Evolutionary conservation across 352 stramenopile genomes (phyloP), one percentile per base, ranked within the genome.

Genomic region (Pythium chondricola): DNA sequence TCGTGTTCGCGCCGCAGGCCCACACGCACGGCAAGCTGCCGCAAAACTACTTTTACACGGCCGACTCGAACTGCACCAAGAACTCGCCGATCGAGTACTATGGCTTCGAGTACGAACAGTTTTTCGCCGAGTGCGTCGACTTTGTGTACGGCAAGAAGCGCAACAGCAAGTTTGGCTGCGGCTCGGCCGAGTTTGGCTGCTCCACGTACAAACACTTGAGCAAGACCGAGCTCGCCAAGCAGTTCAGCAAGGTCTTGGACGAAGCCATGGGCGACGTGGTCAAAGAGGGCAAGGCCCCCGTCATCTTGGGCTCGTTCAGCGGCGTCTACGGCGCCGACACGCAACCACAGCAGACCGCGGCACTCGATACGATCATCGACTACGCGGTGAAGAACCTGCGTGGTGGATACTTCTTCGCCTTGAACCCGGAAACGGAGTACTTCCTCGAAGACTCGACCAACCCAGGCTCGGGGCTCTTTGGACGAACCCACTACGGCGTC

Each of bases 1-100:
- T 88, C 29, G 72, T 85, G 29, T 79, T 83, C 35, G 77, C 72
- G 18, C 77, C 76, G 16, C 71, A 88, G 31, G 73, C 71, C 9
- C 71, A 88, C 43, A 50, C 77, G 0, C 77, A 83, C 24, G 71
- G 61, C 17, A 67, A 74, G 4, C 56, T 67, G 33, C 77, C 77
- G 40, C 65, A 71, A 36, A 77, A 79, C 58, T 86, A 88, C 56
- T 72, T 83, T 31, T 86, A 61, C 61, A 56, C 61, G 6, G 26
- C 59, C 4, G 52, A 65, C 21, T 65, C 44, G 43, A 82, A 81
- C 53, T 82, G 73, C 44, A 71, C 67, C 13, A 48, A 44, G 17
- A 26, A 53, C 21, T 46, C 52, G 4, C 54, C 55, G 22, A 45
- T 26, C 17, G 63, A 68, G 14, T 25, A 27, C 5, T 63, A 63